These are phyloP conservation scores for Pulveroboletus sp. DNA, from an alignment of 768 basidiomycete species.

Conservation along the genomic window DNA sequence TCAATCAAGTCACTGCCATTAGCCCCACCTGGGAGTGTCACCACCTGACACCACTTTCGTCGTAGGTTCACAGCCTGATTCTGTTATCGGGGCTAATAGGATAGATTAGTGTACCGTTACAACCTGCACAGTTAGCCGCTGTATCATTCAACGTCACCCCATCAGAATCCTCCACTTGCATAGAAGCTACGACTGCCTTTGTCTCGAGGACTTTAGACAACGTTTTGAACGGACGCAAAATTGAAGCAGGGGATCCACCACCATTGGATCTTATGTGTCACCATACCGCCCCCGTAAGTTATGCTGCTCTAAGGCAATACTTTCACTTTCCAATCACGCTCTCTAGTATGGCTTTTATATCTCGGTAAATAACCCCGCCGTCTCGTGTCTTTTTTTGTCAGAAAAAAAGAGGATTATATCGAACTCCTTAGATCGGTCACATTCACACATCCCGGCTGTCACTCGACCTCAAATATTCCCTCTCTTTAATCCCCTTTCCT, in stretches of 20 bases:
- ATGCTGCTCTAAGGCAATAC: neutral
- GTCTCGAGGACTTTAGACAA: constrained; percentile 47
- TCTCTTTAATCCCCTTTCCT: constrained; percentile 64
- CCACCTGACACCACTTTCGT: constrained; percentile 32
- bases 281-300: constrained; percentile 44
- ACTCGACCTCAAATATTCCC: constrained; percentile 68
- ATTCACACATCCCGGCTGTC: constrained; percentile 54
- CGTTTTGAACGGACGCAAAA: constrained; percentile 47
- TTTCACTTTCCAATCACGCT: neutral
- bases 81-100: constrained; percentile 4
- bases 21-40: constrained; percentile 68
- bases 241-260: constrained; percentile 45
- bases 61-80: constrained; percentile 38
- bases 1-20: constrained; percentile 59
- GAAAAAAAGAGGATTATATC: constrained; percentile 43
- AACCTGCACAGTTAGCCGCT: constrained; percentile 46
- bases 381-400: constrained; percentile 46
- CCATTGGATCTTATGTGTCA: constrained; percentile 49
- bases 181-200: constrained; percentile 45
- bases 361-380: constrained; percentile 19
- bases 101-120: constrained; percentile 39
- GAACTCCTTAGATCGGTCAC: constrained; percentile 34
- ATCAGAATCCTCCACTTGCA: constrained; percentile 36
- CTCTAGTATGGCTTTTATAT: constrained; percentile 12
- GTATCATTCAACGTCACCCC: constrained; percentile 41